A percentile compares a stretch with the other conserved stretches of the same genome.
These are phyloP conservation scores for Setaria italica DNA, from an alignment of 202 grass and related monocot species.

Conservation along the genomic window DNA sequence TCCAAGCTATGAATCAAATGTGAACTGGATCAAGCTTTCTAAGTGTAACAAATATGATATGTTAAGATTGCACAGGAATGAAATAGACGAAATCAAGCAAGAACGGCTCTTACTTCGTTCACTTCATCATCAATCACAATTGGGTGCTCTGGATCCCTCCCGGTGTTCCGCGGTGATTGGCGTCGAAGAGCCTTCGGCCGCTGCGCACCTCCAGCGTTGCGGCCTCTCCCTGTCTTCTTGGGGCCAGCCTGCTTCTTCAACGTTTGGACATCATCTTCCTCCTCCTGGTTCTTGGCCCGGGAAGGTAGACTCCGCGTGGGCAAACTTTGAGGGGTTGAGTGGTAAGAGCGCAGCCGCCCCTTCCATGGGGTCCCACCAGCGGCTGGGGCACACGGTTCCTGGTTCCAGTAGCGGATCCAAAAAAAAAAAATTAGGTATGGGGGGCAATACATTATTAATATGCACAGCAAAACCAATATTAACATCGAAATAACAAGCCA, in stretches of 20 bases:
- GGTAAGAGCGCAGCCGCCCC: slow-evolving; percentile 39
- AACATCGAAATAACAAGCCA: neutral
- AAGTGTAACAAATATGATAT: slow-evolving; percentile 9
- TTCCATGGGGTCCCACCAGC: slow-evolving; percentile 41
- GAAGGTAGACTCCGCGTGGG: neutral
- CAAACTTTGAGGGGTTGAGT: neutral
- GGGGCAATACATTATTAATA: neutral
- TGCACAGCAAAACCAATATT: slow-evolving; percentile 4
- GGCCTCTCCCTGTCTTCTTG: neutral
- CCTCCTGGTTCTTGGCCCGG: neutral
- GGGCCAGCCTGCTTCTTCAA: slow-evolving; percentile 18
- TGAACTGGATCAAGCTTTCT: slow-evolving; percentile 16
- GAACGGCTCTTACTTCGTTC: slow-evolving; percentile 13
- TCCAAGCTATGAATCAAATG: neutral
- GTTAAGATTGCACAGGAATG: slow-evolving; percentile 4
- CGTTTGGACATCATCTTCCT: neutral
- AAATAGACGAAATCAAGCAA: slow-evolving; percentile 34
- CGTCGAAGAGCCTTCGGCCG: neutral
- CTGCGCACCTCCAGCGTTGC: neutral
- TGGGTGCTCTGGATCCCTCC: slow-evolving; percentile 3
- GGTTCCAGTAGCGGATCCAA: neutral
- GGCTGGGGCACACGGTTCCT: slow-evolving; percentile 1
- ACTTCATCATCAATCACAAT: slow-evolving; percentile 27
- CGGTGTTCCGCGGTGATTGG: neutral
- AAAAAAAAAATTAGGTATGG: neutral